Conservation (phyloP, 2,329 filamentous ascomycete genomes). For the Sclerotinia trifoliorum region DNA sequence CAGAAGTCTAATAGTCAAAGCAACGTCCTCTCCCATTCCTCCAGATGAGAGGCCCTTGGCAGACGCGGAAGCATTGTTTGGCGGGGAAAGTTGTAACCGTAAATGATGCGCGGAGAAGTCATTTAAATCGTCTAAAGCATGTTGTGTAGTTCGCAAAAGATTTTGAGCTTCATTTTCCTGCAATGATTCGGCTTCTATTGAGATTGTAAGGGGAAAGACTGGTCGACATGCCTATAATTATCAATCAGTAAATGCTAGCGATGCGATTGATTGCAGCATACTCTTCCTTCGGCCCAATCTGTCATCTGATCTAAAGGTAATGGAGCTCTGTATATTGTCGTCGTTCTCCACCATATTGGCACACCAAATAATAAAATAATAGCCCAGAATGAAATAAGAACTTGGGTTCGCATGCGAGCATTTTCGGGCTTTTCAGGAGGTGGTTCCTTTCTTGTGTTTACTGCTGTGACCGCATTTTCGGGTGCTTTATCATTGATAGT, state of each 20-base stretch:
- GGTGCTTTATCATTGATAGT: conserved; percentile 27
- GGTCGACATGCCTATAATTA: conserved; percentile 72
- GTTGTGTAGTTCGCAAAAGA: conserved; percentile 77
- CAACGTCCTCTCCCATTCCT: conserved; percentile 50
- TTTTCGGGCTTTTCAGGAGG: conserved; percentile 75
- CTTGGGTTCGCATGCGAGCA: conserved; percentile 65
- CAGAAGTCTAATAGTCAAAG: conserved; percentile 69
- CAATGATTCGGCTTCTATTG: conserved; percentile 67
- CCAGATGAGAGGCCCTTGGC: conserved; percentile 38
- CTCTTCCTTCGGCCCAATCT: conserved; percentile 87
- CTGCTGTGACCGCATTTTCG: conserved; percentile 32
- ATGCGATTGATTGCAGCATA: conserved; percentile 43
- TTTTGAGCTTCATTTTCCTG: conserved; percentile 66
- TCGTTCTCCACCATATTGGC: conserved; percentile 95
- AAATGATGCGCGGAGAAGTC: conserved; percentile 84
- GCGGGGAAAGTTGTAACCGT: conserved; percentile 63
- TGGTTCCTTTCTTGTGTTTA: conserved; percentile 43
- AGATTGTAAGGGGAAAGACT: conserved; percentile 82
- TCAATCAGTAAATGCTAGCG: conserved; percentile 24
- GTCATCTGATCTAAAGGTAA: conserved; percentile 85
- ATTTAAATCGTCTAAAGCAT: conserved; percentile 81
- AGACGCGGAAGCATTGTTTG: conserved; percentile 29
- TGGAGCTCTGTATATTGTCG: conserved; percentile 82
- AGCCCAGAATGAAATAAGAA: conserved; percentile 88
- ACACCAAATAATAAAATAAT: conserved; percentile 80